Evolutionary conservation across 116 monocot genomes (phyloP).

Genomic region (Posidonia oceanica): DNA sequence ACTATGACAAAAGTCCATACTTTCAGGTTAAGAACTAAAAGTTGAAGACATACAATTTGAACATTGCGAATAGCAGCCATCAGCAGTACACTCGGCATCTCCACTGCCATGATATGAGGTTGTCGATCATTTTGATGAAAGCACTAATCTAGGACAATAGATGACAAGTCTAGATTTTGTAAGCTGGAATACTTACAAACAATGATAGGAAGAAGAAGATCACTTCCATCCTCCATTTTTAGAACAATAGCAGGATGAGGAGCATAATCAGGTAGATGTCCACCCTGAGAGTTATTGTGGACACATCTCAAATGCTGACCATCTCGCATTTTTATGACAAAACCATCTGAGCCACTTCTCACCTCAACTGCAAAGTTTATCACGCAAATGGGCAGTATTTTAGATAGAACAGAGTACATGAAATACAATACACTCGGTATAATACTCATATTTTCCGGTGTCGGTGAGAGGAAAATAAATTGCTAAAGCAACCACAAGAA

Average conservation of each 20-base stretch:
- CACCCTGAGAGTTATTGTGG: constrained; percentile 65
- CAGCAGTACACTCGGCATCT: constrained; percentile 79
- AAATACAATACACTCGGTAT: too few species aligned
- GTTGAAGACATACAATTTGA: constrained; percentile 43
- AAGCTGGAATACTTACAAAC: constrained; percentile 51
- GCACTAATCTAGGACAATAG: neutral
- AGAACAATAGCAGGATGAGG: constrained; percentile 94
- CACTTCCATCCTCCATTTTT: constrained; percentile 93
- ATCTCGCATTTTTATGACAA: constrained; percentile 83
- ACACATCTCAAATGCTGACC: constrained; percentile 69
- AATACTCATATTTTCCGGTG: neutral
- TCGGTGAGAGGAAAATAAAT: neutral
- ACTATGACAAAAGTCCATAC: too few species aligned
- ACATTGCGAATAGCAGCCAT: constrained; percentile 89
- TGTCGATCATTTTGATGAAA: neutral
- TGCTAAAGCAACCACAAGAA: neutral
- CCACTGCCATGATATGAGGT: constrained; percentile 42
- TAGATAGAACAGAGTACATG: neutral
- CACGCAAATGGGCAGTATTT: neutral
- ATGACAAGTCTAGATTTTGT: neutral
- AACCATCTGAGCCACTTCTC: constrained; percentile 79
- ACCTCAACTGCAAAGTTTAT: constrained; percentile 56
- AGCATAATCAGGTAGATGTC: constrained; percentile 55
- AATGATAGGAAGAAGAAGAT: constrained; percentile 85
- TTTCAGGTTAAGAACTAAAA: constrained; percentile 4